Evolutionary conservation across 139 green algal genomes (phyloP), one percentile per base, ranked within the genome.

Genomic region (Mesotaenium endlicherianum): DNA sequence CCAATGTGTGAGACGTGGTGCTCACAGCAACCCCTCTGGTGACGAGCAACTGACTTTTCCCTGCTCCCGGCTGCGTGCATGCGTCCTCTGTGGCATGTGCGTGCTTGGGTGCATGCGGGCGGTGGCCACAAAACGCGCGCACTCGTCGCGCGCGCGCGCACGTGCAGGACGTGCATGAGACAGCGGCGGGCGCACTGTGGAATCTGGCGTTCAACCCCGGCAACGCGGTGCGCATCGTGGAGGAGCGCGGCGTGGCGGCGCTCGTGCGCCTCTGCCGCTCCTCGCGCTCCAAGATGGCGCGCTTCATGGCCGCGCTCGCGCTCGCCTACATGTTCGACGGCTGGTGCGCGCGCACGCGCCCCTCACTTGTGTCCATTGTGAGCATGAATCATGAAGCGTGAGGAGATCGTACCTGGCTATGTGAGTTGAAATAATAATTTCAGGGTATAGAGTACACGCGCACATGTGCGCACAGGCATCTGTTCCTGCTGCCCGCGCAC

Each of bases 261-360:
- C 2, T 86, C 16, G 68, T 81, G 40, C 31, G 41, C 16, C 68
- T 86, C 5, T 68, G 69, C 0, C 17, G 16, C 39, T 49, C 74
- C 1, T 84, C 77, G 49, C 57, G 60, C 1, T 84, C 77, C 5
- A 45, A 34, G 26, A 80, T 86, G 67, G 80, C 80, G 16, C 30
- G 68, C 26, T 86, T 86, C 43, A 86, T 86, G 80, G 80, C 67
- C 5, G 42, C 68, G n/a, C 40, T 86, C 17, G 67, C 80, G 5
- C 71, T 86, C 0, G 67, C 80, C 20, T 86, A 86, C 67, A 80
- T 86, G 38, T 86, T 68, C 55, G 67, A 85, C 30, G 58, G 75
- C 47, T 44, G 75, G 75, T 80, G 17, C n/a, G 45, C 41, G 11
- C 53, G 26, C 20, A 64, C 20, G 20, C 53, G 26, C 26, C 20